Evolutionary conservation across 2,329 filamentous ascomycete genomes (phyloP).

Genomic region (Aspergillus ochraceoroseus): DNA sequence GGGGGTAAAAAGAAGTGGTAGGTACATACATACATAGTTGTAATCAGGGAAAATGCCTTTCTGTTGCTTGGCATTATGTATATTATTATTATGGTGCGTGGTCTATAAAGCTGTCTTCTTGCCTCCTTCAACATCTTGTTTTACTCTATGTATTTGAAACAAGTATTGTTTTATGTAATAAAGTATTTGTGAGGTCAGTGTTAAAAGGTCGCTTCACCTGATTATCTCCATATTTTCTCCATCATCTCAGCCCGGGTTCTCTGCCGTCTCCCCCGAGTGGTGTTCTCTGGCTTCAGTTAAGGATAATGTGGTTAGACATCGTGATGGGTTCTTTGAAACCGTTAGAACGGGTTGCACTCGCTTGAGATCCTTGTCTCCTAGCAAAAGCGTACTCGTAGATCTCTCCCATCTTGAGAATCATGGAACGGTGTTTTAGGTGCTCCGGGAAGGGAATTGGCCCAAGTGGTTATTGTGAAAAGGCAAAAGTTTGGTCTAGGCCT

Average conservation of each 20-base stretch:
- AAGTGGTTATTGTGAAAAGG: neutral
- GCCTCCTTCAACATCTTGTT: no score
- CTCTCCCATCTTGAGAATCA: slow-evolving; percentile 5
- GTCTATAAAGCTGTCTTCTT: no score
- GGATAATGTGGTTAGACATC: slow-evolving; percentile 5
- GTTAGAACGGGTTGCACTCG: slow-evolving; percentile 2
- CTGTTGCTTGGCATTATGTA: no score
- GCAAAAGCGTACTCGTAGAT: slow-evolving; percentile 3
- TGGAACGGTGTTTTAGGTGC: slow-evolving; percentile 1
- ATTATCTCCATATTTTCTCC: no score
- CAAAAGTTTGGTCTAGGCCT: no score
- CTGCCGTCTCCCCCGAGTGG: neutral
- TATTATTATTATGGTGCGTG: no score
- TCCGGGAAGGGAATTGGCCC: neutral
- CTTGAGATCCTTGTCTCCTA: slow-evolving; percentile 6
- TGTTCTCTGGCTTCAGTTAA: slow-evolving; percentile 4
- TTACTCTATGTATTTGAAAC: no score
- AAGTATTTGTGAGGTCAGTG: neutral
- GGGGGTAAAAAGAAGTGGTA: no score
- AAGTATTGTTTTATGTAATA: no score
- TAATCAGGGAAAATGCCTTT: no score
- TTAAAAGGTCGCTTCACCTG: neutral
- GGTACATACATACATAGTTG: no score
- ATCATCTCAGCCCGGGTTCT: slow-evolving; percentile 1
- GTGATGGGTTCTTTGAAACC: slow-evolving; percentile 4